Evolutionary conservation across 192 early-diverging fungal genomes (phyloP), one percentile per base, ranked within the genome.

Genomic region (Coemansia sp.): DNA sequence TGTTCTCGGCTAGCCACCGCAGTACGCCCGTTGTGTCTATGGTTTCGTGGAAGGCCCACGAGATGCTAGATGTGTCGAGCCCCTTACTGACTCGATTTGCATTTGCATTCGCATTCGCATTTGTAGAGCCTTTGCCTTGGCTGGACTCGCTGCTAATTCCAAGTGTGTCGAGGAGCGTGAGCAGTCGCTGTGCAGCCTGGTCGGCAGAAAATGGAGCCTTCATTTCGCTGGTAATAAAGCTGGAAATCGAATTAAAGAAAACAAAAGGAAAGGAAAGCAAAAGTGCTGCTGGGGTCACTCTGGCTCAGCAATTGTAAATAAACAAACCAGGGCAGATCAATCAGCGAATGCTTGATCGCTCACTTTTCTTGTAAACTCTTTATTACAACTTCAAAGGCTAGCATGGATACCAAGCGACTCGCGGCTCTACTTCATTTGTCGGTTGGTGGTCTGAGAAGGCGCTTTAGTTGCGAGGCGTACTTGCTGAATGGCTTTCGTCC

Each of bases 41-140:
- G 14, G 77, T 68, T 4, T 80, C 68, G 49, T 74, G 77, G 45
- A 80, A 80, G 2, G 68, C 77, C 77, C 77, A 80, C 1, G 77
- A 80, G 40, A 80, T 74, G 24, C 77, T 80, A 1, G 77, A 74
- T 1, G 69, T 62, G 37, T 65, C 65, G 10, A 51, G 46, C 25
- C 3, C 47, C 12, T 51, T 51, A 4, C 14, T 51, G 47, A 15
- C 25, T 29, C 27, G 47, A 51, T 24, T 65, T 56, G 31, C 20
- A 22, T 62, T 63, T 14, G 29, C 20, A 4, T 37, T 56, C 14
- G 24, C 46, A 8, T 51, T 53, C 17, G n/a, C 37, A 20, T 61
- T 63, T 11, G 27, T 15, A 3, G 43, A 43, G 10, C 47, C 12
- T 3, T 41, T 54, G 15, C 58, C 14, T 58, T n/a, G 19, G 4